Percentiles rank a stretch among this genome's conserved stretches.
phyloP scores from a whole-genome alignment of 1,139 yeast species.

The Lodderomyces theae region DNA sequence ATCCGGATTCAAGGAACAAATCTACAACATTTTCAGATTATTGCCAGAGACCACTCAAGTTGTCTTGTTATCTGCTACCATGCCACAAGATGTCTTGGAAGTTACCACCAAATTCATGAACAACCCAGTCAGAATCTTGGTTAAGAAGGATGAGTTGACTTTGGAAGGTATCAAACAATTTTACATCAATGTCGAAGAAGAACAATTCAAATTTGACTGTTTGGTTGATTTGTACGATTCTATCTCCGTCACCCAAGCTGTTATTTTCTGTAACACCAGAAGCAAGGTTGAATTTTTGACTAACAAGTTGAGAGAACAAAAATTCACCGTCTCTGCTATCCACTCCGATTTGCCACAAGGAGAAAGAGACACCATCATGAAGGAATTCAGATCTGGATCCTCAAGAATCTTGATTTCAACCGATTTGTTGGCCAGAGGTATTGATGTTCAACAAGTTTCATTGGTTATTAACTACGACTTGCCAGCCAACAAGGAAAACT shows the following conservation, averaged over 20 bases:
- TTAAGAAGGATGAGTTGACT: slow-evolving; percentile 97
- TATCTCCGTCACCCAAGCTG: slow-evolving; percentile 97
- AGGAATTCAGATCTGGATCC: slow-evolving; percentile 97
- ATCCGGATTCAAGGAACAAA: slow-evolving; percentile 96
- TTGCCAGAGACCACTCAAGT: slow-evolving; percentile 95
- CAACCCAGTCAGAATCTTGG: slow-evolving; percentile 95
- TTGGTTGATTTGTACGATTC: slow-evolving; percentile 96
- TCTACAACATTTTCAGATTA: slow-evolving; percentile 92
- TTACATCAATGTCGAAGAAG: slow-evolving; percentile 91
- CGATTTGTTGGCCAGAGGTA: slow-evolving; percentile 99
- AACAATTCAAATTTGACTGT: slow-evolving; percentile 92
- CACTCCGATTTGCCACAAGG: slow-evolving; percentile 97
- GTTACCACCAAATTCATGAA: slow-evolving; percentile 97
- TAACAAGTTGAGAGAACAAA: slow-evolving; percentile 77
- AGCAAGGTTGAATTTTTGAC: slow-evolving; percentile 94
- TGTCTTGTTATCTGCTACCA: slow-evolving; percentile 93
- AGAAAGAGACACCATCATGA: slow-evolving; percentile 97
- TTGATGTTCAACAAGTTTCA: slow-evolving; percentile 98
- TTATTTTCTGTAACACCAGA: slow-evolving; percentile 98
- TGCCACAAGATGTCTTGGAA: slow-evolving; percentile 96
- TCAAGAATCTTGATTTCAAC: slow-evolving; percentile 96
- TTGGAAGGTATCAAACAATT: slow-evolving; percentile 98
- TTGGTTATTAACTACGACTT: slow-evolving; percentile 96
- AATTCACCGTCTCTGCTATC: slow-evolving; percentile 95
- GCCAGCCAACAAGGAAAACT: slow-evolving; percentile 97